Percentiles rank a stretch among this genome's conserved stretches.
Conservation (phyloP, 2,329 filamentous ascomycete genomes). For the Mycosphaerella sp. region DNA sequence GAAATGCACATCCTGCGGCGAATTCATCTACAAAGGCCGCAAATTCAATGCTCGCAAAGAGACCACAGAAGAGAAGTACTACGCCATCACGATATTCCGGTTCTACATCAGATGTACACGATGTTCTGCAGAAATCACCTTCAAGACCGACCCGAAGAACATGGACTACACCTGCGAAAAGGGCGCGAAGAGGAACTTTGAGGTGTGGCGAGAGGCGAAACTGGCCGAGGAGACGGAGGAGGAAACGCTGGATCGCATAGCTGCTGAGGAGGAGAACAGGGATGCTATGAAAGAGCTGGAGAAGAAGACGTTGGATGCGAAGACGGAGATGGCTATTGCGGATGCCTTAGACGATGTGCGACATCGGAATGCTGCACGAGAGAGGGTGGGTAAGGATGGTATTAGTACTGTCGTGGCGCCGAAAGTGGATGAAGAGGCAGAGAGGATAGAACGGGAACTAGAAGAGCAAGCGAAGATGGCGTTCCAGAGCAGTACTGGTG, state of each 20-base stretch:
- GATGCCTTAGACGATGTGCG: constrained; percentile 94
- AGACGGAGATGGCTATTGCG: constrained; percentile 92
- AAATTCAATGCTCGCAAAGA: constrained; percentile 97
- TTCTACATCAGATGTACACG: constrained; percentile 82
- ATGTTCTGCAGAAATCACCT: constrained; percentile 80
- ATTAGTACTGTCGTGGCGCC: constrained; percentile 53
- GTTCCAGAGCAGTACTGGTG: constrained; percentile 60
- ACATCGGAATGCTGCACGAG: constrained; percentile 80
- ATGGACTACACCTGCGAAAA: constrained; percentile 79
- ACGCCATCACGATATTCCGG: constrained; percentile 76
- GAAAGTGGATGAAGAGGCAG: constrained; percentile 53
- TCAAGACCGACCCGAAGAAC: constrained; percentile 91
- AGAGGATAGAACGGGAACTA: constrained; percentile 70
- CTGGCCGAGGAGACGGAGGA: constrained; percentile 74
- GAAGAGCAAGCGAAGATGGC: constrained; percentile 73
- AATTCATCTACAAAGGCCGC: constrained; percentile 86
- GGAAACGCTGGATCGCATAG: constrained; percentile 75
- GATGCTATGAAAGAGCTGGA: constrained; percentile 96
- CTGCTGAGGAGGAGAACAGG: constrained; percentile 70
- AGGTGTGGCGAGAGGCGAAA: constrained; percentile 73
- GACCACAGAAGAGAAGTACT: constrained; percentile 83
- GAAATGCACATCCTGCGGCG: constrained; percentile 63
- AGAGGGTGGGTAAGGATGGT: constrained; percentile 60
- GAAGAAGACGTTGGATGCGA: constrained; percentile 85
- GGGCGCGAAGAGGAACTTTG: constrained; percentile 87